A percentile compares a stretch with the other conserved stretches of the same genome.
These are phyloP conservation scores for Moniliophthora roreri DNA, from an alignment of 1,284 basidiomycete species.

Conservation along the genomic window DNA sequence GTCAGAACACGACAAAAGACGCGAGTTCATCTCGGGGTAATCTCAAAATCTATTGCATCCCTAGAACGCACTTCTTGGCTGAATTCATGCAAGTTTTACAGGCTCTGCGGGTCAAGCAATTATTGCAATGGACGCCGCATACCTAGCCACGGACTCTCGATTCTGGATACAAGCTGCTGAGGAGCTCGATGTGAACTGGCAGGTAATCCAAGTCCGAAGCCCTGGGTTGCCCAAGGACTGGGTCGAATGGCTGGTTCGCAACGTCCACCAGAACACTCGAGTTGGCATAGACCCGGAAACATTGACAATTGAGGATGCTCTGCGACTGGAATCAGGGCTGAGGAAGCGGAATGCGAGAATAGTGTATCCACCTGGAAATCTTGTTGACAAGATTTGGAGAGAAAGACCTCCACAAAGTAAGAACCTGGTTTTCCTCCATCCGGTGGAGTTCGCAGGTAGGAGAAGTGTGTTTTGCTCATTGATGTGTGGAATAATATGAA, in stretches of 20 bases:
- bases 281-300: conserved; percentile 91
- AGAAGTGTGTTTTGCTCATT: background rate
- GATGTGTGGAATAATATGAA: conserved; percentile 3
- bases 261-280: conserved; percentile 31
- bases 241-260: conserved; percentile 75
- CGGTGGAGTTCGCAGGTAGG: conserved; percentile 69
- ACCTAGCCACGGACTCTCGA: conserved; percentile 83
- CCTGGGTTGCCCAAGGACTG: conserved; percentile 64
- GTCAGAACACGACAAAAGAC: conserved; percentile 75
- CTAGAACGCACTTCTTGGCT: conserved; percentile 9
- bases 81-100: conserved; percentile 60
- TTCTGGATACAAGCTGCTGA: conserved; percentile 86
- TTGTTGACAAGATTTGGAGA: conserved; percentile 85
- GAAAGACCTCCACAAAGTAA: conserved; percentile 68
- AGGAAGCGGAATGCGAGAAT: conserved; percentile 54
- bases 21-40: conserved; percentile 81
- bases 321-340: conserved; percentile 56
- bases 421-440: conserved; percentile 72
- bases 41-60: conserved; percentile 3
- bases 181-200: conserved; percentile 82
- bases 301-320: conserved; percentile 73
- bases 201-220: conserved; percentile 65
- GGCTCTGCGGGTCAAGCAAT: conserved; percentile 85
- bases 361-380: conserved; percentile 73
- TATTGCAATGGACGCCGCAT: conserved; percentile 63